phyloP scores from a whole-genome alignment of 108 stramenopile species.

The Cyclostephanos invisitatus region DNA sequence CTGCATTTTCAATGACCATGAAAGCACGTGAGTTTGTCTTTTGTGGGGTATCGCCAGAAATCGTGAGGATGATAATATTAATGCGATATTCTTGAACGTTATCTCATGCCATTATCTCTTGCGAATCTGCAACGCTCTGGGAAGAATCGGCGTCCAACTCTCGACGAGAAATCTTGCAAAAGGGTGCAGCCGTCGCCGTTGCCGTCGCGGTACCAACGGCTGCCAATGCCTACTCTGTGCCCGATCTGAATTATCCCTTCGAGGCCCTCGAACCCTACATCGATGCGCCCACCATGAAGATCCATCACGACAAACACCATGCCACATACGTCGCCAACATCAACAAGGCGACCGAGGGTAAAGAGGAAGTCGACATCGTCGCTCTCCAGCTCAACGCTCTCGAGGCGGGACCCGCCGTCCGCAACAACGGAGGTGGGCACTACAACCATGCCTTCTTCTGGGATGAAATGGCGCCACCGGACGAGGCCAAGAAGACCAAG shows the following conservation, averaged over 20 bases:
- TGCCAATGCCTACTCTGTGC: conserved; percentile 84
- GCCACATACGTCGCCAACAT: conserved; percentile 87
- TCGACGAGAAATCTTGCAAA: conserved; percentile 71
- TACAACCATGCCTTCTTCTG: conserved; percentile 99
- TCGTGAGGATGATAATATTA: neutral
- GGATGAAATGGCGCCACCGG: conserved; percentile 93
- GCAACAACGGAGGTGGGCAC: conserved; percentile 98
- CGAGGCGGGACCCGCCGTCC: conserved; percentile 84
- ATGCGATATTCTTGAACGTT: conserved; percentile 3
- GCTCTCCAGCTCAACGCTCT: conserved; percentile 84
- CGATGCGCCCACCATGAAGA: conserved; percentile 95
- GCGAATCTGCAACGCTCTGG: neutral
- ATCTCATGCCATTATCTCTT: conserved; percentile 14
- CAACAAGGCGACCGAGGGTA: conserved; percentile 86
- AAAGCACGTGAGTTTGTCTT: conserved; percentile 57
- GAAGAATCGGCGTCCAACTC: conserved; percentile 45
- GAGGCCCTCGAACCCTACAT: conserved; percentile 95
- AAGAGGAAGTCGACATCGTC: conserved; percentile 76
- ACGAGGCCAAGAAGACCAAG: conserved; percentile 87
- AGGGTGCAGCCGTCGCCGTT: conserved; percentile 66
- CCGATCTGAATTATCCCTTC: conserved; percentile 90
- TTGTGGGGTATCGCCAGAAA: neutral
- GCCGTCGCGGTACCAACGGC: conserved; percentile 52
- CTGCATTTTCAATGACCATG: conserved; percentile 71
- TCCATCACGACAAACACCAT: conserved; percentile 96